Percentiles rank a stretch among this genome's conserved stretches.
Evolutionary conservation across 495 filamentous ascomycete genomes (phyloP).

Genomic region (Aspergillus sparsus): DNA sequence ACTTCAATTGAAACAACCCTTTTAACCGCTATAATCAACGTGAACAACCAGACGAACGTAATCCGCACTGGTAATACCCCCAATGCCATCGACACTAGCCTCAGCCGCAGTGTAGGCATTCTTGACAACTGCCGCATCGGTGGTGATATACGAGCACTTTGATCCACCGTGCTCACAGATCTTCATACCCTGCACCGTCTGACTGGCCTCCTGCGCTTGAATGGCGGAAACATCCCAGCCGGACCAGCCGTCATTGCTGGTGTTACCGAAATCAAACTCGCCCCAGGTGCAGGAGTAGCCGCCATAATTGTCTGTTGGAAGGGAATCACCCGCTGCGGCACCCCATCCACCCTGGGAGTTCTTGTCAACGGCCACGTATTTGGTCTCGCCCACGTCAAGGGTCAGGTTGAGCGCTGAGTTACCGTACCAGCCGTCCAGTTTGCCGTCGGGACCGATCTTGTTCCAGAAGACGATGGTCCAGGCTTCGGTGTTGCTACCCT

Average conservation of each 20-base stretch:
- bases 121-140: constrained; percentile 29
- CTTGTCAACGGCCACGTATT: constrained; percentile 50
- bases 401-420: constrained; percentile 43
- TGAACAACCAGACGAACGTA: constrained; percentile 6
- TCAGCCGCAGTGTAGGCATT: constrained; percentile 3
- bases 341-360: constrained; percentile 47
- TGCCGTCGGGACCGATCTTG: constrained; percentile 47
- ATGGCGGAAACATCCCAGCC: constrained; percentile 52
- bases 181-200: constrained; percentile 41
- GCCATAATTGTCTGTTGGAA: constrained; percentile 38
- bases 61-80: neutral
- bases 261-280: constrained; percentile 45
- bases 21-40: constrained; percentile 3
- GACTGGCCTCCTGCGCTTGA: constrained; percentile 39
- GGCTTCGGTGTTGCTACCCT: constrained; percentile 32
- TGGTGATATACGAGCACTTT: constrained; percentile 38
- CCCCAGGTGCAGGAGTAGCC: constrained; percentile 49
- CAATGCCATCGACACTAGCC: constrained; percentile 6
- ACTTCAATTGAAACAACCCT: too few species aligned
- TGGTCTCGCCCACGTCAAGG: constrained; percentile 43
- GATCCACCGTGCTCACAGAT: constrained; percentile 36
- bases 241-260: constrained; percentile 39
- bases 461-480: constrained; percentile 55
- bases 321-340: constrained; percentile 36
- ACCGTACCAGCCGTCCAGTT: constrained; percentile 44